Evolutionary conservation across 2,329 filamentous ascomycete species (phyloP), one percentile per base, ranked within the genome.

Genomic region (Scedosporium aurantiacum): DNA sequence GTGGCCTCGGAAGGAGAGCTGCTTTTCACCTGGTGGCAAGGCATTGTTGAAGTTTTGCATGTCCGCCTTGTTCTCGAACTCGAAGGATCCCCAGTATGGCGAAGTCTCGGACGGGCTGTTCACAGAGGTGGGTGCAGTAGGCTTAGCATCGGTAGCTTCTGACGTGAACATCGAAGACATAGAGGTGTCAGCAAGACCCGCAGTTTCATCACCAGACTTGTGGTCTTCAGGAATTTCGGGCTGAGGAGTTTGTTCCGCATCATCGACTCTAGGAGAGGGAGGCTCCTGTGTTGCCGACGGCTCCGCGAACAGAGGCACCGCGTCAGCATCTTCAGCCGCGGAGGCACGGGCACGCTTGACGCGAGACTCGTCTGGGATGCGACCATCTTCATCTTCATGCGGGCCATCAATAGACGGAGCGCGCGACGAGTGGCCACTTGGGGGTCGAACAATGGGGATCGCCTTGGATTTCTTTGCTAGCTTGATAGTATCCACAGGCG

Each of bases 401-500:
- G 64, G 61, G n/a, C 65, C 67, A 28, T 71, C 70, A 8, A 71
- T 65, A 37, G 67, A 66, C 1, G 66, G 64, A 69, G 2, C 65
- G 61, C 1, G 71, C 69, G 1, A 71, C 73, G 61, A 64, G 76
- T 72, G 66, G 78, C 76, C 74, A 67, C 78, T 85, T 62, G 84
- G 79, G 1, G 89, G 89, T 45, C 80, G 80, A 8, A 93, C 75
- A 64, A 96, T 95, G 0, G 91, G 89, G 61, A 96, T 82, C 8
- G 91, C 91, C 74, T 94, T 97, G 4, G 87, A 90, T 67, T 84
- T 85, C 74, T 89, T 91, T 0, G 75, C 72, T 5, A 86, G 82
- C 68, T 88, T 88, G 28, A 83, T 75, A 58, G 85, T 80, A 23
- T 90, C 85, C 1, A 37, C 16, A 21, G 16, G 8, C 14, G 81